Conservation (phyloP, 257 asterid species). For the Penstemon newberryi region DNA sequence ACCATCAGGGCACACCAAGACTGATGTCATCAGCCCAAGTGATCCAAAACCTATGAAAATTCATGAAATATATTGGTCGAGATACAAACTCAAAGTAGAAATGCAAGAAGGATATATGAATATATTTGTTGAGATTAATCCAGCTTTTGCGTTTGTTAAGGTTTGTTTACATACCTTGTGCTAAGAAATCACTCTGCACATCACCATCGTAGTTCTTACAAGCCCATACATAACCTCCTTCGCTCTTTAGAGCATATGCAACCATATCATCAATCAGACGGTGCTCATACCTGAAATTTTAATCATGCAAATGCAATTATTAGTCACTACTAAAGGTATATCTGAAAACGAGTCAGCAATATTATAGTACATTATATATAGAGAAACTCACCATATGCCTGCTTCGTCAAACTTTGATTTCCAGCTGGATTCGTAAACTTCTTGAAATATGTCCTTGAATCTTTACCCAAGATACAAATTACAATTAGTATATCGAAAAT, state of each 20-base stretch:
- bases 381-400: conserved; percentile 73
- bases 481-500: too few relatives aligned
- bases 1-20: conserved; percentile 99
- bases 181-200: conserved; percentile 98
- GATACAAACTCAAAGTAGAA: background rate
- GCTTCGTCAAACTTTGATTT: conserved; percentile 83
- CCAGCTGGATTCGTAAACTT: conserved; percentile 85
- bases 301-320: conserved; percentile 2
- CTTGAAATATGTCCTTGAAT: conserved; percentile 98
- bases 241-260: conserved; percentile 97
- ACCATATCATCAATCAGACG: conserved; percentile 99
- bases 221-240: conserved; percentile 99
- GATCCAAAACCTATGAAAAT: conserved; percentile 85
- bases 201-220: conserved; percentile 99
- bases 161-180: conserved; percentile 64
- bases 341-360: conserved; percentile 3
- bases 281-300: conserved; percentile 79
- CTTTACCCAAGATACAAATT: conserved; percentile 35
- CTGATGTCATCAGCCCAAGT: conserved; percentile 98
- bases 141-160: background rate
- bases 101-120: too few relatives aligned
- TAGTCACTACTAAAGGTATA: background rate
- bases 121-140: too few relatives aligned
- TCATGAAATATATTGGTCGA: conserved; percentile 9
- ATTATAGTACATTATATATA: background rate